Base-by-base conservation (phyloP, 768 basidiomycete species). In the Suillus variegatus region DNA sequence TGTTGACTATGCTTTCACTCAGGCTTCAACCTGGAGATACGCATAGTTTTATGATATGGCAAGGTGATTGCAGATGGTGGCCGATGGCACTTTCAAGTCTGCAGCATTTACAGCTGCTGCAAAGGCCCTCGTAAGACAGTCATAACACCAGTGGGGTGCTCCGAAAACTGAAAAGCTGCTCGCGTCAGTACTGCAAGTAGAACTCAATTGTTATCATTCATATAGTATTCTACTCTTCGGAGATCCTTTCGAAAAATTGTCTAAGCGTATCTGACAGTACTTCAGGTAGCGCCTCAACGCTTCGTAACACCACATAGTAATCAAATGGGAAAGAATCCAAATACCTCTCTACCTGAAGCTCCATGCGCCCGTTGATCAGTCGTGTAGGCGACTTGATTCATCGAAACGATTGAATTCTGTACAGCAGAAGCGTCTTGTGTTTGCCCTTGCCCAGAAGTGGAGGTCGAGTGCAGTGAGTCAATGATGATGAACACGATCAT, bases 261-360 rank as follows among this genome's bases (percentile, higher is more conserved):
- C 92, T 91, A 66, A 99, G 78, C 2, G 94, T 97, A 56, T 88
- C 88, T 25, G 92, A 85, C 69, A 99, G 79, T 14, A 97, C 93
- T 63, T 95, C 92, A 4, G 97, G 97, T 44, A 99, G 79, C 20
- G 94, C 89, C 76, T 97, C 95, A 52, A 97, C 94, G 68, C 91
- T 86, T 65, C 95, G 82, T 60, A 99, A 76, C n/a, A 99, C 89
- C 57, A 98, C 91, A 70, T 95, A 99, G 73, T 96, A 97, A 79
- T 98, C 94, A 79, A 99, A 99, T 0, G 97, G 97, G 85, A 99
- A 98, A 4, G 94, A 89, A 74, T 98, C 97, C 70, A 98, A 78
- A 75, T 99, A 99, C 57, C 94, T 87, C 71, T 91, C 84, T 79
- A 97, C 85, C 72, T 92, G 87, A 65, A 99, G 79, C 76, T 97